phyloP scores from a whole-genome alignment of 768 basidiomycete genomes.

The Tulasnella sp. region DNA sequence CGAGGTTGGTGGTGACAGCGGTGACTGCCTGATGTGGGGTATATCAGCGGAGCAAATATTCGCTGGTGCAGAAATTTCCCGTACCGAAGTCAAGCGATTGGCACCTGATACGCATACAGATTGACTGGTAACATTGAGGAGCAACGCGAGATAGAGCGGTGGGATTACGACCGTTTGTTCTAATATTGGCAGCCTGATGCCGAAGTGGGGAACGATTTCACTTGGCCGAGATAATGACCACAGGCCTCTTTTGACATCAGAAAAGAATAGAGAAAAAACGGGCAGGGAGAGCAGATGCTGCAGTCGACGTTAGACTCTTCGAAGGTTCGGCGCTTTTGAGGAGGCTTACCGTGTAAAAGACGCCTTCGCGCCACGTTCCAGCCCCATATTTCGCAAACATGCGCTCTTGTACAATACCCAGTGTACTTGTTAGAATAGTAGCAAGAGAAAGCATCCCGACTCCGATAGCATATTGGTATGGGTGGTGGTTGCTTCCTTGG shows the following conservation, averaged over 20 bases:
- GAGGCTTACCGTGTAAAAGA: conserved; percentile 71
- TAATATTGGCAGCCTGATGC: conserved; percentile 42
- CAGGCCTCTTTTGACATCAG: conserved; percentile 31
- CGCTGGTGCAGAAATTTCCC: conserved; percentile 34
- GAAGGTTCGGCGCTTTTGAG: not conserved
- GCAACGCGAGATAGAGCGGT: conserved; percentile 56
- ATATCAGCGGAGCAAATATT: not conserved
- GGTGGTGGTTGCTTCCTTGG: conserved; percentile 38
- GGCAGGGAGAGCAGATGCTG: conserved; percentile 81
- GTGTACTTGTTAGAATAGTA: conserved; percentile 60
- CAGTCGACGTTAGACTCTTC: not conserved
- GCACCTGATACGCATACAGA: conserved; percentile 80
- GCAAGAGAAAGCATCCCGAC: conserved; percentile 64
- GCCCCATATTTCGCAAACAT: conserved; percentile 72
- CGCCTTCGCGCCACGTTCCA: conserved; percentile 69
- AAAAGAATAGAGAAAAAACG: conserved; percentile 58
- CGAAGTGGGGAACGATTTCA: conserved; percentile 36
- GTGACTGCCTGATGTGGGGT: conserved; percentile 56
- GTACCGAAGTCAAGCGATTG: conserved; percentile 72
- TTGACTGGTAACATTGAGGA: conserved; percentile 65
- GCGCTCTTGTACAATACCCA: conserved; percentile 72
- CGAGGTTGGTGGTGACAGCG: conserved; percentile 75
- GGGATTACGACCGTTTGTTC: conserved; percentile 23
- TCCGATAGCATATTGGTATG: conserved; percentile 57
- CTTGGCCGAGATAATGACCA: conserved; percentile 2